A percentile compares a stretch with the other conserved stretches of the same genome.
Evolutionary conservation across 352 stramenopile species (phyloP).

Genomic region (Hyaloperonospora arabidopsidis): DNA sequence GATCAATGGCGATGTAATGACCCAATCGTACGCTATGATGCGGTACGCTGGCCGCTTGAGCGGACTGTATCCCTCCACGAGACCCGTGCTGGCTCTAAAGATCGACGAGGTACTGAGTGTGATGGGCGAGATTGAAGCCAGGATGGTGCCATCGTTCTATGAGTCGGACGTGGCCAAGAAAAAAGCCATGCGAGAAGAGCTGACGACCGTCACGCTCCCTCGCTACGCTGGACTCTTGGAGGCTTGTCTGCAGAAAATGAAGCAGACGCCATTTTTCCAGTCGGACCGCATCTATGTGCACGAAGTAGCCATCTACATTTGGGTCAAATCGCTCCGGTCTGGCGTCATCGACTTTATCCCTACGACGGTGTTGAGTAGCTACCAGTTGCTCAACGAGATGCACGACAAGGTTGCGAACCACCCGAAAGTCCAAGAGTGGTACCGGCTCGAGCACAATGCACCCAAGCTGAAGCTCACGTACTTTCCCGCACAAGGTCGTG

Average conservation of each 20-base stretch:
- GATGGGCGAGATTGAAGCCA: conserved; percentile 30
- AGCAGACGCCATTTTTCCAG: conserved; percentile 32
- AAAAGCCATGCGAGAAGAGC: conserved; percentile 27
- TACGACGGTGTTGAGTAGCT: conserved; percentile 25
- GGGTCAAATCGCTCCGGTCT: conserved; percentile 24
- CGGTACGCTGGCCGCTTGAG: conserved; percentile 53
- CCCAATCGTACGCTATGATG: conserved; percentile 58
- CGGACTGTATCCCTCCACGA: conserved; percentile 43
- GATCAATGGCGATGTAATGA: conserved; percentile 46
- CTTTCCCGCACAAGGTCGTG: conserved; percentile 34
- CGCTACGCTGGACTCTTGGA: conserved; percentile 28
- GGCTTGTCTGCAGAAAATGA: conserved; percentile 28
- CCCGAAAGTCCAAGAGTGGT: conserved; percentile 35
- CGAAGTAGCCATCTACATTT: conserved; percentile 32
- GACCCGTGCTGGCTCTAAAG: conserved; percentile 36
- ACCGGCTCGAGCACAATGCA: conserved; percentile 23
- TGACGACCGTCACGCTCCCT: conserved; percentile 25
- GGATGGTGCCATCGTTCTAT: conserved; percentile 20
- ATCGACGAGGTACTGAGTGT: conserved; percentile 52
- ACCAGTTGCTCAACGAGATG: conserved; percentile 23
- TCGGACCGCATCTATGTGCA: conserved; percentile 28
- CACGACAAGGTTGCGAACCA: conserved; percentile 29
- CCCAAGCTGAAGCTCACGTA: conserved; percentile 51
- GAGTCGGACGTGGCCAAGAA: conserved; percentile 38
- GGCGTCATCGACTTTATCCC: conserved; percentile 38